Base-by-base conservation (phyloP, 2,329 filamentous ascomycete species). In the Chrysoporthe austroafricana region DNA sequence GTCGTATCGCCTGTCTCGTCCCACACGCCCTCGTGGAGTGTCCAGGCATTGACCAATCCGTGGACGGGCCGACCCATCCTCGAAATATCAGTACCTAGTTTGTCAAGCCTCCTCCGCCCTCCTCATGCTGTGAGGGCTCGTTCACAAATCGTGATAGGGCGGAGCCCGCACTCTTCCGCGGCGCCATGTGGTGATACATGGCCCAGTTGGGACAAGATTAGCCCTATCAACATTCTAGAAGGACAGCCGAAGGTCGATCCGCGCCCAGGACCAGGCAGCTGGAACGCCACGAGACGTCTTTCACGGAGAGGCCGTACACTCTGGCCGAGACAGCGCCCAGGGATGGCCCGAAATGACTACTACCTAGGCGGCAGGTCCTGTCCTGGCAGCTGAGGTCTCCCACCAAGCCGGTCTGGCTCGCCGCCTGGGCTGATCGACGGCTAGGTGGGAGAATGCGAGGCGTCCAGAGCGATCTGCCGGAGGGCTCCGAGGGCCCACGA, bases 1-100 rank as follows among this genome's bases (percentile, higher is more conserved):
- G 60, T 26, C 44, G 32, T 62, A 62, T 34, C 18, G 26, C 44
- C 18, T 62, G 32, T 62, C 2, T 62, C 34, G 44, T 34, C 43
- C 21, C 42, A 18, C 21, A 43, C 44, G 5, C 26, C 21, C 16
- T 32, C 42, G n/a, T 21, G n/a, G 21, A 21, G 11, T 13, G 50
- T 2, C 50, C 13, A 5, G 11, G 21, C 50, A 54, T 54, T 54
- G 50, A 14, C 50, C 50, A 54, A 54, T 54, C 21, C 26, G 26
- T 32, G 26, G 50, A 32, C 50, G 26, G 32, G 16, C 50, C 21
- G 13, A 26, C 50, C 50, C 50, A 52, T 54, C 26, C 21, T 34
- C 50, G 32, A 26, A 14, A 14, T 34, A 16, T 26, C 50, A 18
- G 32, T 16, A 54, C 32, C 21, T 26, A 54, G 50, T 26, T 13